Percentiles rank a stretch among this genome's conserved stretches.
Conservation (phyloP, 176 grass and related monocot genomes). For the Raddia guianensis region DNA sequence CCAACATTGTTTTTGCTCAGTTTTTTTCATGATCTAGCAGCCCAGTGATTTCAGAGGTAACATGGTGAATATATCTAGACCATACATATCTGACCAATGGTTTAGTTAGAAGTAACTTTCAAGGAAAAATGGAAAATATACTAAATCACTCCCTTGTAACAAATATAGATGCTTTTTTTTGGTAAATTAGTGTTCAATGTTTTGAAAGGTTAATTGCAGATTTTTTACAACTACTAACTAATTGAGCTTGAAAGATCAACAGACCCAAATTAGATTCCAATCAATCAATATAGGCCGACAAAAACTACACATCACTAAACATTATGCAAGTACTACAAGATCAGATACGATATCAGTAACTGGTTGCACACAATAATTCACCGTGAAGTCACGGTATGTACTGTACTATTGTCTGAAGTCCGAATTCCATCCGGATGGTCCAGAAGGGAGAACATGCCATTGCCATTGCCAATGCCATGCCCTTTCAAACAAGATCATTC, state of each 20-base stretch:
- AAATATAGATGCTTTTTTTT: neutral
- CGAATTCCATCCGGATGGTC: neutral
- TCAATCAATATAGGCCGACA: neutral
- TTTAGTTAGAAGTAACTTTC: neutral
- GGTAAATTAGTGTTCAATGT: neutral
- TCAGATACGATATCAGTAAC: neutral
- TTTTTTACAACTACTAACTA: neutral
- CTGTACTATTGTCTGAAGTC: neutral
- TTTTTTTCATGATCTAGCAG: no score
- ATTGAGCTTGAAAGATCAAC: neutral
- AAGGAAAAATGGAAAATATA: neutral
- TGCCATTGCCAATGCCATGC: no score
- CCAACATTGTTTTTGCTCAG: no score
- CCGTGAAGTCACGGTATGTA: neutral
- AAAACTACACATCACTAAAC: neutral
- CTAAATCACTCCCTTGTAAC: neutral
- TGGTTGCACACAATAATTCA: neutral
- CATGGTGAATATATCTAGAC: no score
- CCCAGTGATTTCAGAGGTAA: no score
- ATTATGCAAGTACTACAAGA: neutral
- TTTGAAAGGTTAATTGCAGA: no score
- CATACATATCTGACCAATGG: no score
- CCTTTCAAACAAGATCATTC: neutral
- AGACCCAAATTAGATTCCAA: neutral
- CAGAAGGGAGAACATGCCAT: neutral